Evolutionary conservation across 2,329 filamentous ascomycete species (phyloP), one percentile per base, ranked within the genome.

Genomic region (Plectosphaerella cucumerina): DNA sequence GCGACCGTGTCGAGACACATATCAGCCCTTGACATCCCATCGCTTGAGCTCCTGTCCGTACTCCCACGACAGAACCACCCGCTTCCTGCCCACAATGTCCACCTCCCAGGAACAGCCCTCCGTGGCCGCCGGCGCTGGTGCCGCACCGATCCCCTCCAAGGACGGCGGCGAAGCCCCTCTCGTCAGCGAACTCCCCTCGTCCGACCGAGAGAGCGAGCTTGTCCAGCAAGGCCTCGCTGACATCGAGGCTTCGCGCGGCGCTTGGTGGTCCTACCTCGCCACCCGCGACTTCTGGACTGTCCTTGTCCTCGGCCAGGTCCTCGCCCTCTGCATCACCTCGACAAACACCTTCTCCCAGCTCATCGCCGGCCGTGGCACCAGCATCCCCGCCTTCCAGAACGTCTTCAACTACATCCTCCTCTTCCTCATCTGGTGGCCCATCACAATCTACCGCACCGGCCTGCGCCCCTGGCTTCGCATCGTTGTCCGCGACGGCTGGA

Each of bases 331-430:
- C 74, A 94, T 96, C 70, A 97, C 92, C 1, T 85, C 83, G 26
- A 97, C 92, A 47, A 96, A 95, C 76, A 97, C 94, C 45, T 90
- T 97, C 65, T 89, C 87, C 35, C 82, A 80, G 22, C 82, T 97
- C 50, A 83, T 99, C 26, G 78, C 77, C 51, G 61, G 67, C 10
- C 69, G 72, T 5, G 80, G 84, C 47, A 92, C 87, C 58, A 90
- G 82, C 54, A 95, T 97, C 59, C 94, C 94, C 8, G 90, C 94
- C 50, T 96, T 97, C 75, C 94, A 99, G 73, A 90, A 89, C 26
- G 82, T 97, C 62, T 95, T 97, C 80, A 96, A 94, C 72, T 99
- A 99, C 71, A 79, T 91, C 42, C 72, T 97, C 47, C 80, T 99
- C 57, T 86, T 86, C 54, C 50, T 90, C 52, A 82, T 97, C 65